phyloP scores from a whole-genome alignment of 352 stramenopile genomes.

The Phytopythium boreale region DNA sequence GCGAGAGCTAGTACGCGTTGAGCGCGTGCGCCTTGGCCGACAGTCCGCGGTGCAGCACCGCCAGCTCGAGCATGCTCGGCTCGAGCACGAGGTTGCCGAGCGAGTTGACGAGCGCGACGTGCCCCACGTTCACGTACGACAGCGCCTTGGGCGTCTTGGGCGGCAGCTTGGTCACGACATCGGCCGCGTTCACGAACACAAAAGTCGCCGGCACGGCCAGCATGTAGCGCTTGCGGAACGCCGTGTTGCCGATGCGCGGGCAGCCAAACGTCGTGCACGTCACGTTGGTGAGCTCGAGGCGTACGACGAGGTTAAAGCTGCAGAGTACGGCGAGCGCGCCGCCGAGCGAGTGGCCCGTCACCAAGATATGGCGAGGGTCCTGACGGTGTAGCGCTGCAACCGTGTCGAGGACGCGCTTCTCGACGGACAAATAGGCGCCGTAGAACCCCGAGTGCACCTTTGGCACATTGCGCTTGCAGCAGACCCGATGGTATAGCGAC shows the following conservation, averaged over 20 bases:
- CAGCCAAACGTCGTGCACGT: constrained; percentile 42
- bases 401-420: constrained; percentile 20
- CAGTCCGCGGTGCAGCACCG: constrained; percentile 31
- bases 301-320: constrained; percentile 31
- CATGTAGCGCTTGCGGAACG: constrained; percentile 38
- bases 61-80: constrained; percentile 35
- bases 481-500: constrained; percentile 11
- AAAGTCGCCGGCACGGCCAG: constrained; percentile 30
- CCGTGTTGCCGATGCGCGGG: constrained; percentile 32
- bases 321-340: constrained; percentile 39
- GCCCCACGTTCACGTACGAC: constrained; percentile 37
- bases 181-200: constrained; percentile 37
- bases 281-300: constrained; percentile 26
- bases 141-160: constrained; percentile 36
- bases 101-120: constrained; percentile 30
- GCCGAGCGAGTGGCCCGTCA: constrained; percentile 41
- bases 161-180: constrained; percentile 39
- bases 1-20: constrained; percentile 34
- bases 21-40: constrained; percentile 37
- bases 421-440: constrained; percentile 30
- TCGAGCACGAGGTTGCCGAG: constrained; percentile 47
- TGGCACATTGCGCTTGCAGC: constrained; percentile 30
- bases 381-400: constrained; percentile 18
- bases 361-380: constrained; percentile 21
- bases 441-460: constrained; percentile 48